A percentile compares a stretch with the other conserved stretches of the same genome.
Conservation (phyloP, 2,329 filamentous ascomycete genomes). For the Xylariaceae sp. region DNA sequence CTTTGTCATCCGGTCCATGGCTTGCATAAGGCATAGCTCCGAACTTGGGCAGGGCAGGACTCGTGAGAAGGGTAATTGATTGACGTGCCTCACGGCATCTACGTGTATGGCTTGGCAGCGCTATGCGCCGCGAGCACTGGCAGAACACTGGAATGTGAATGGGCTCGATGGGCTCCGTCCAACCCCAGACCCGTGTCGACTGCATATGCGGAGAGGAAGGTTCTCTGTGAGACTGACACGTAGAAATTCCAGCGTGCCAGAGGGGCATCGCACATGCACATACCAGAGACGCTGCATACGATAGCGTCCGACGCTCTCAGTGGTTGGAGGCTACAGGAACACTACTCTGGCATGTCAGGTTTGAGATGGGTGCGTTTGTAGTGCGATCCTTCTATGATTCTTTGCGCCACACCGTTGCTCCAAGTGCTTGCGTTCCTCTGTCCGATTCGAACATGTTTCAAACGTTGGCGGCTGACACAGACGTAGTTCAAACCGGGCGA, state of each 20-base stretch:
- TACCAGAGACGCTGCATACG: slow-evolving; percentile 15
- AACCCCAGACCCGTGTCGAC: slow-evolving; percentile 6
- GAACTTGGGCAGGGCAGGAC: neutral
- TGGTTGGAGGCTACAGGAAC: too few relatives aligned
- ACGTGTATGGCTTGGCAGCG: slow-evolving; percentile 6
- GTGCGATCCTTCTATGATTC: too few relatives aligned
- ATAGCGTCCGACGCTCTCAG: slow-evolving; percentile 14
- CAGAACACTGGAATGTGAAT: slow-evolving; percentile 11
- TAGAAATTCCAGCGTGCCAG: slow-evolving; percentile 29
- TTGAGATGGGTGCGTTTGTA: too few relatives aligned
- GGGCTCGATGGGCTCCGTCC: slow-evolving; percentile 11
- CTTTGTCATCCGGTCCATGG: neutral
- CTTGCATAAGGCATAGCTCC: neutral
- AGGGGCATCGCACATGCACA: slow-evolving; percentile 15
- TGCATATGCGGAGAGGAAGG: slow-evolving; percentile 13
- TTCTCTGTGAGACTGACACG: slow-evolving; percentile 29
- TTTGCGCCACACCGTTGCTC: too few relatives aligned
- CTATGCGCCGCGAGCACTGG: slow-evolving; percentile 1
- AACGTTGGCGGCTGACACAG: too few relatives aligned
- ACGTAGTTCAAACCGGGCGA: too few relatives aligned
- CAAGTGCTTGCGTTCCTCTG: too few relatives aligned
- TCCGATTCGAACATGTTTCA: too few relatives aligned
- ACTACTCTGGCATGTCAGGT: too few relatives aligned
- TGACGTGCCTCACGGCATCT: slow-evolving; percentile 1
- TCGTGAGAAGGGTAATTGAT: neutral